Evolutionary conservation across 2,329 filamentous ascomycete genomes (phyloP).

Genomic region (Tolypocladium album): DNA sequence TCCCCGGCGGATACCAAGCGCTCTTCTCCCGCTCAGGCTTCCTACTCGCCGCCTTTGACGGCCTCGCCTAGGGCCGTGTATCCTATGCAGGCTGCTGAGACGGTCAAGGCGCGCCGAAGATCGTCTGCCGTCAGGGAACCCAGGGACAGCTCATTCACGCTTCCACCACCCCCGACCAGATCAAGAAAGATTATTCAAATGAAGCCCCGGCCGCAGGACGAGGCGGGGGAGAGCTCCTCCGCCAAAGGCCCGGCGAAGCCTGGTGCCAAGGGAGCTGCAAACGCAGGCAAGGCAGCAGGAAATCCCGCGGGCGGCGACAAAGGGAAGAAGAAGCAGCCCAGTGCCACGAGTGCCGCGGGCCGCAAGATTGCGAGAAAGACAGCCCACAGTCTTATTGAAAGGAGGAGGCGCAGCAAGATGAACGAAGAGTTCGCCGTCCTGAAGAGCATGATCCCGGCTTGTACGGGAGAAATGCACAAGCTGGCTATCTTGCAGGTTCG

Average conservation of each 20-base stretch:
- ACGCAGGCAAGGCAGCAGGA: conserved; percentile 9
- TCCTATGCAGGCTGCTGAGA: conserved; percentile 37
- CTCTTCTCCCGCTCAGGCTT: conserved; percentile 13
- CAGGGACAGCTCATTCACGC: conserved; percentile 57
- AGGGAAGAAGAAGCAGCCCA: conserved; percentile 67
- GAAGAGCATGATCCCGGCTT: conserved; percentile 93
- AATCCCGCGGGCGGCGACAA: conserved; percentile 11
- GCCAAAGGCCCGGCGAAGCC: conserved; percentile 13
- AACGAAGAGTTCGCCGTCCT: conserved; percentile 93
- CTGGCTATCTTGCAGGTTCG: conserved; percentile 83
- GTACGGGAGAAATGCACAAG: conserved; percentile 97
- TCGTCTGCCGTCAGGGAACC: conserved; percentile 32
- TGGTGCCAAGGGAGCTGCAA: conserved; percentile 9
- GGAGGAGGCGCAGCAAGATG: conserved; percentile 88
- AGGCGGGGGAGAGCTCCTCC: conserved; percentile 14
- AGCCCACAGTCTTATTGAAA: conserved; percentile 89
- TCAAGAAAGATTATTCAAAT: conserved; percentile 97
- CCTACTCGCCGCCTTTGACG: conserved; percentile 6
- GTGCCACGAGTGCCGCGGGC: conserved; percentile 71
- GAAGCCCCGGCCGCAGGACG: conserved; percentile 54
- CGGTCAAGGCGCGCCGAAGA: conserved; percentile 42
- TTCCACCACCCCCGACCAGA: conserved; percentile 85
- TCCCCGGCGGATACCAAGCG: conserved; percentile 19
- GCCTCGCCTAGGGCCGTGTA: conserved; percentile 20
- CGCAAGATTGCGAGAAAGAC: conserved; percentile 93